phyloP scores from a whole-genome alignment of 495 filamentous ascomycete genomes.

The Penicillium soppii region DNA sequence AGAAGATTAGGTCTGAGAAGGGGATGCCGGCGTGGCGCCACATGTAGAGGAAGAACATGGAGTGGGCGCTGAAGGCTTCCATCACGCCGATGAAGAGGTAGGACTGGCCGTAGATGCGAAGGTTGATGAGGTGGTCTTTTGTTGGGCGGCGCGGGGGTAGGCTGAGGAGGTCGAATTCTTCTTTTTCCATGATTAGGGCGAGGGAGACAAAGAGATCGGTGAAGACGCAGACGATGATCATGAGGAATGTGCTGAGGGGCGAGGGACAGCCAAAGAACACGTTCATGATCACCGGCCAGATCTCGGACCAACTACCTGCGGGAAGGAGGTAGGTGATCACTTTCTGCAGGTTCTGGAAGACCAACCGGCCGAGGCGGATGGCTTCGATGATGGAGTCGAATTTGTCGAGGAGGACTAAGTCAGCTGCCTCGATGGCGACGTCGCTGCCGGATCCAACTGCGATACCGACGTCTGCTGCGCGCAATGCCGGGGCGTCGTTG shows the following conservation, averaged over 20 bases:
- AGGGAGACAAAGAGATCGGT: constrained; percentile 61
- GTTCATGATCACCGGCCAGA: constrained; percentile 73
- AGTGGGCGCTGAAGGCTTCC: constrained; percentile 46
- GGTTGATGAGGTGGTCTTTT: constrained; percentile 57
- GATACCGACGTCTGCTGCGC: constrained; percentile 65
- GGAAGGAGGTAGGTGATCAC: constrained; percentile 60
- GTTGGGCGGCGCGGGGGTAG: constrained; percentile 61
- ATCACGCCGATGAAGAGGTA: constrained; percentile 53
- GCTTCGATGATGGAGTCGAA: constrained; percentile 70
- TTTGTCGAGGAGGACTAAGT: constrained; percentile 75
- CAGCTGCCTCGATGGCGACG: constrained; percentile 76
- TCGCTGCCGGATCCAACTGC: constrained; percentile 61
- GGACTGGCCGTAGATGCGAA: constrained; percentile 49
- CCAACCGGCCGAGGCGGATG: constrained; percentile 57
- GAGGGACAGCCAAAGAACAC: constrained; percentile 71
- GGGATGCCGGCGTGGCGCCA: constrained; percentile 46
- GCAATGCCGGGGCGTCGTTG: constrained; percentile 67
- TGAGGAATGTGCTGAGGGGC: constrained; percentile 65
- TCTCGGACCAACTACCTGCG: constrained; percentile 68
- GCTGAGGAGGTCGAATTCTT: constrained; percentile 67
- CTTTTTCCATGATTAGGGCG: constrained; percentile 65
- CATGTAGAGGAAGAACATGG: constrained; percentile 55
- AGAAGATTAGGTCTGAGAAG: constrained; percentile 41
- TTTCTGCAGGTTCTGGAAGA: constrained; percentile 60
- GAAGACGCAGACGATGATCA: constrained; percentile 72